Base-by-base conservation (phyloP, 2,329 filamentous ascomycete genomes). In the Colletotrichum filicis region DNA sequence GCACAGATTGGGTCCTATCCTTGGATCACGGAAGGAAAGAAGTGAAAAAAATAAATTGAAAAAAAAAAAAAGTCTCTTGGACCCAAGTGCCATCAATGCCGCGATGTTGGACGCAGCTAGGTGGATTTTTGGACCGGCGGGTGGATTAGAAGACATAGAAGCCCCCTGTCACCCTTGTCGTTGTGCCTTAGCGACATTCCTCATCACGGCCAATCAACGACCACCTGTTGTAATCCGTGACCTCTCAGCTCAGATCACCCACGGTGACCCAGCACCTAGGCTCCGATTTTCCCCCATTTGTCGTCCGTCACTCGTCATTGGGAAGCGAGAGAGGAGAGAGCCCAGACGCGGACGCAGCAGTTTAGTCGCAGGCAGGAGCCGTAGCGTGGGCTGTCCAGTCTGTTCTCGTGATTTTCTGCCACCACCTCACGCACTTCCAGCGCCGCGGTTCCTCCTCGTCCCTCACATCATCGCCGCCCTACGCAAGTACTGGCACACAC, bases 221-320 rank as follows among this genome's bases (percentile, higher is more conserved):
- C 42, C 22, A 66, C 65, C 35, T 69, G 73, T 74, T 74, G 73
- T 74, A 74, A 74, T 74, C 73, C 73, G 69, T 64, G 73, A 74
- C 61, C 73, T 73, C 65, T 74, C 73, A 73, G 73, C 57, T 46
- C 69, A 74, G 69, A 73, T 74, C 56, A 55, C 61, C 37, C 37
- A 7, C 37, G 37, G 37, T 42, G 37, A 42, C 37, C 70, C 56
- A 65, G 68, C 69, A 52, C 62, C 57, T 55, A 37, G 65, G 69
- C 55, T 73, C 69, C 65, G 69, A 73, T 69, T 74, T 69, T 61
- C 56, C 60, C 69, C 69, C 69, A 73, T 65, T 68, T 57, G 64
- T 65, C 64, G 69, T 73, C 61, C 66, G 71, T 62, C 66, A 59
- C 65, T 73, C 73, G 73, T 73, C 73, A 73, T 68, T 74, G 61